Base-by-base conservation (phyloP, 2,329 filamentous ascomycete genomes). In the Botrytis squamosa region DNA sequence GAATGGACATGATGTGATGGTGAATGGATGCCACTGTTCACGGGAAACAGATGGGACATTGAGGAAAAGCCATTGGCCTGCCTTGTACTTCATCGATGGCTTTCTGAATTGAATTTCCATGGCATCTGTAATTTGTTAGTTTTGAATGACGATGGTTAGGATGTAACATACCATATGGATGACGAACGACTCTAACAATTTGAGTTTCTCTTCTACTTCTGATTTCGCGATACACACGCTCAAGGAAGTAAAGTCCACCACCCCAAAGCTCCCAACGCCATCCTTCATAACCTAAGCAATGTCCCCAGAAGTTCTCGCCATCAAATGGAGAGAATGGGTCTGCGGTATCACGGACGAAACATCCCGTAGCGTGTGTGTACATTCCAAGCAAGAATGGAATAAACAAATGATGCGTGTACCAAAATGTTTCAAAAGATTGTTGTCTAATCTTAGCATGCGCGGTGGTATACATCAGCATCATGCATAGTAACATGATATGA, bases 331-430 rank as follows among this genome's bases (percentile, higher is more conserved):
- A 98, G 78, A 91, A 87, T 2, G 90, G 88, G 0, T 89, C 80
- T 9, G 86, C 82, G 1, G 90, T 92, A 81, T 98, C 95, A 77
- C 96, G 93, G 57, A 99, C 96, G 84, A 99, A 99, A 84, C 96
- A 99, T 74, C 94, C 95, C 12, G 93, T 93, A 1, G 96, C 95
- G 83, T 99, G 96, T 20, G 95, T 98, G 84, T 98, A 99, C 78
- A 99, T 90, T 64, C 89, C 95, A 63, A 99, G 87, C 80, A 98
- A 84, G 83, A 99, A 99, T 2, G 96, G 95, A 75, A 99, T 92
- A 80, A 98, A 98, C n/a, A 99, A 88, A 80, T 99, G 96, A 83
- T 99, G 96, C 0, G 94, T 97, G 84, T 99, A 99, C 96, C 96
- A 99, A 82, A 99, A 99, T 0, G 95, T 97, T 84, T 99, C 96